Evolutionary conservation across 257 asterid species (phyloP), one percentile per base, ranked within the genome.

Genomic region (Solanum chmielewskii): DNA sequence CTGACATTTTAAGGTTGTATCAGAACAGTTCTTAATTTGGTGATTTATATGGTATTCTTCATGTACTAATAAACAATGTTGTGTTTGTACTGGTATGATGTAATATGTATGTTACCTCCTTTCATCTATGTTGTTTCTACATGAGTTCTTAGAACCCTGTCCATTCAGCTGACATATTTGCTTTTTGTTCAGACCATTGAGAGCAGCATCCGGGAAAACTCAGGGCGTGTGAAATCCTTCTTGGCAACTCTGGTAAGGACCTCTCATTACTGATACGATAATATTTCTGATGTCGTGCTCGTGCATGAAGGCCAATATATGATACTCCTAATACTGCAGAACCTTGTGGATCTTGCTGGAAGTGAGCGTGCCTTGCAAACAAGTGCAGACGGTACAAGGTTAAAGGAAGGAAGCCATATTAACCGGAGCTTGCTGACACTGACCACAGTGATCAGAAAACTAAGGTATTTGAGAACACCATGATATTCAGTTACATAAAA

Each of bases 271-370:
- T 18, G 31, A 56, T 45, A 73, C 64, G 49, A 73, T 21, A 49
- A 56, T 71, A 47, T 49, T 73, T 60, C 33, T 86, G 52, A 49
- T 33, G 15, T 6, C 71, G 27, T 47, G 25, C 52, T 6, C 71
- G 27, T 47, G 25, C 52, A 86, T 73, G 59, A 86, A 13, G 77
- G 64, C 86, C 74, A 60, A 37, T 71, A 45, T 44, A 18, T 62
- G 74, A 88, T 27, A 80, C 76, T 80, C 62, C 69, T 47, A 85
- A 45, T 71, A 88, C 83, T 88, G 78, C 92, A 97, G 99, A 96
- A 97, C 92, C 97, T 97, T 86, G 99, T 97, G 81, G 99, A 97
- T 93, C 99, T 97, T 68, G 99, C 99, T 77, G 99, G 99, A 70
- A 95, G 98, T 83, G 99, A 97, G 88, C 98, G 99, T 87, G 95